Percentiles rank a stretch among this genome's conserved stretches.
Conservation (phyloP, 768 basidiomycete genomes). For the Inosperma sp. region DNA sequence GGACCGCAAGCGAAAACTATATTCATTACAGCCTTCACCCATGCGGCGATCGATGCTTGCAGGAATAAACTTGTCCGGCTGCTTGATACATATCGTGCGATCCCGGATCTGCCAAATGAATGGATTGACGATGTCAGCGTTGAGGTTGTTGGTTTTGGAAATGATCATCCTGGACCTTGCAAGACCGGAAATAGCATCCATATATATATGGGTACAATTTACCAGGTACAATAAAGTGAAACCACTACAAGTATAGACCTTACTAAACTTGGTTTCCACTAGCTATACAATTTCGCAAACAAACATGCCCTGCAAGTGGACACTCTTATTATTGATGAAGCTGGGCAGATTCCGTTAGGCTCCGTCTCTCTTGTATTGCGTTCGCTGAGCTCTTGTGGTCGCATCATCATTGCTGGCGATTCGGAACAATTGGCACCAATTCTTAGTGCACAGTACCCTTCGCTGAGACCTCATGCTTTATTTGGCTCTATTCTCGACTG, state of each 20-base stretch:
- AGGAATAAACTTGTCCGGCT: constrained; percentile 38
- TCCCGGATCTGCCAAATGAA: constrained; percentile 32
- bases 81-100: constrained; percentile 33
- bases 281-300: constrained; percentile 49
- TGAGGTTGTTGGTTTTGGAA: constrained; percentile 40
- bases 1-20: constrained; percentile 33
- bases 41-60: constrained; percentile 50
- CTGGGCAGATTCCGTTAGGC: constrained; percentile 46
- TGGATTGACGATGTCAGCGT: constrained; percentile 43
- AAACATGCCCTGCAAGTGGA: constrained; percentile 37
- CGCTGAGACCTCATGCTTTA: constrained; percentile 32
- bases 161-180: constrained; percentile 35
- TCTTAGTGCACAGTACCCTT: constrained; percentile 43
- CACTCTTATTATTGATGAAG: constrained; percentile 46
- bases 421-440: constrained; percentile 51
- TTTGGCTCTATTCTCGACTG: constrained; percentile 50
- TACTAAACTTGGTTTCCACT: not conserved
- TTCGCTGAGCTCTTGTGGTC: constrained; percentile 33
- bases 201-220: constrained; percentile 47
- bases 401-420: constrained; percentile 48
- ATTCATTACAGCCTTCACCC: constrained; percentile 49
- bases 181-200: constrained; percentile 24
- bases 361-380: constrained; percentile 44
- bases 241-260: not conserved
- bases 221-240: constrained; percentile 37